A percentile compares a stretch with the other conserved stretches of the same genome.
These are phyloP conservation scores for Thelephora aurantiotincta DNA, from an alignment of 768 basidiomycete species.

Conservation along the genomic window DNA sequence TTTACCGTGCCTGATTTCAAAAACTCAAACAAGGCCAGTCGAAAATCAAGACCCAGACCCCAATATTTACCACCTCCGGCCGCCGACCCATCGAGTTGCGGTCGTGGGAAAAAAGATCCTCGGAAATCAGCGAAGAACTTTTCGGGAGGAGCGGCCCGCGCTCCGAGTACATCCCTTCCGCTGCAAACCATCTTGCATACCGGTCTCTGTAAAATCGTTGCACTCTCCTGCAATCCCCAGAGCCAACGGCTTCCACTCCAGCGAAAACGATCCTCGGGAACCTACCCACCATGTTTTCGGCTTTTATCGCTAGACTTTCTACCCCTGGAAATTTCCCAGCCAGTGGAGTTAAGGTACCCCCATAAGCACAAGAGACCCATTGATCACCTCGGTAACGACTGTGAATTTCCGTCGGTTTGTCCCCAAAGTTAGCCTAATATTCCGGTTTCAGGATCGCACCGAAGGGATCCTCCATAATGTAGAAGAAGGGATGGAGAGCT, in stretches of 20 bases:
- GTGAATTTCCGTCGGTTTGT: conserved; percentile 76
- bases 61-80: no score
- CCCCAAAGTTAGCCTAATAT: conserved; percentile 58
- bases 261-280: conserved; percentile 2
- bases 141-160: no score
- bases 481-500: conserved; percentile 63
- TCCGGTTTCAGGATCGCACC: conserved; percentile 80
- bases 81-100: no score
- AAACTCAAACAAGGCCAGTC: no score
- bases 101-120: no score
- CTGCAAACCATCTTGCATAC: conserved; percentile 6
- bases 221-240: conserved; percentile 13
- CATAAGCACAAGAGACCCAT: conserved; percentile 41
- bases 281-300: conserved; percentile 26
- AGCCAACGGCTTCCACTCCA: conserved; percentile 18
- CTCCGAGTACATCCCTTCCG: no score
- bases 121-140: no score
- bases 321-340: conserved; percentile 11
- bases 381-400: conserved; percentile 66
- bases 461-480: conserved; percentile 79
- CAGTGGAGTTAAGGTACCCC: conserved; percentile 25
- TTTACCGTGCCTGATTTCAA: no score
- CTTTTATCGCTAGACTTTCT: conserved; percentile 9
- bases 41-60: no score
- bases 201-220: conserved; percentile 3